Base-by-base conservation (phyloP, 345 rosid genomes). In the Populus simonii region DNA sequence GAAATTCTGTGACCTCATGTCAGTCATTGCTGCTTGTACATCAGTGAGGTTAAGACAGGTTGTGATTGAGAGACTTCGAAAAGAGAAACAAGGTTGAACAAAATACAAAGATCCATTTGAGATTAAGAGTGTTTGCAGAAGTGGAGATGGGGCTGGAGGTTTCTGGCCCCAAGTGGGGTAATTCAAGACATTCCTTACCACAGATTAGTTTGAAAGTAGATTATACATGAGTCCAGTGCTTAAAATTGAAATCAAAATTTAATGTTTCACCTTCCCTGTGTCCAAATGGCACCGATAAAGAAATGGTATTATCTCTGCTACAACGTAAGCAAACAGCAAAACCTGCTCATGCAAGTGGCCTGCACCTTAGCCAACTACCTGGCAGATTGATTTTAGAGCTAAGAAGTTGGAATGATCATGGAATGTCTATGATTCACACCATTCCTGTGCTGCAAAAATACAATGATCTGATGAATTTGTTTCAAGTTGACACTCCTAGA, bases 1-100 rank as follows among this genome's bases (percentile, higher is more conserved):
- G 76, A 39, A 78, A 61, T 75, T 71, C 51, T 66, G 66, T 7
- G 80, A 78, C 72, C 66, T 70, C 45, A 63, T 71, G 62, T 71
- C 80, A 35, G 33, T 53, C 36, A 70, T 70, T 23, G 72, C 55
- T 43, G 55, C 27, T n/a, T 70, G 31, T 45, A 70, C 25, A 5
- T 70, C 72, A 38, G 22, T 6, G 33, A 3, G 72, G 72, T 18
- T 38, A 29, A 25, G 6, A 16, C 5, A 45, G 72, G n/a, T 23
- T 43, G 18, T 22, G 72, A 43, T 13, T 22, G 49, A 70, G 72
- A 8, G 20, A 25, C 35, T 45, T 29, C 12, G 16, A 70, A 23
- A 8, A 43, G 53, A 57, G 47, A 73, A 8, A 59, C 15, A 41
- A 70, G 51, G 57, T 43, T 11, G 33, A 70, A 47, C 63, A 29